phyloP scores from a whole-genome alignment of 768 basidiomycete species.

The Cytidiella melzeri region DNA sequence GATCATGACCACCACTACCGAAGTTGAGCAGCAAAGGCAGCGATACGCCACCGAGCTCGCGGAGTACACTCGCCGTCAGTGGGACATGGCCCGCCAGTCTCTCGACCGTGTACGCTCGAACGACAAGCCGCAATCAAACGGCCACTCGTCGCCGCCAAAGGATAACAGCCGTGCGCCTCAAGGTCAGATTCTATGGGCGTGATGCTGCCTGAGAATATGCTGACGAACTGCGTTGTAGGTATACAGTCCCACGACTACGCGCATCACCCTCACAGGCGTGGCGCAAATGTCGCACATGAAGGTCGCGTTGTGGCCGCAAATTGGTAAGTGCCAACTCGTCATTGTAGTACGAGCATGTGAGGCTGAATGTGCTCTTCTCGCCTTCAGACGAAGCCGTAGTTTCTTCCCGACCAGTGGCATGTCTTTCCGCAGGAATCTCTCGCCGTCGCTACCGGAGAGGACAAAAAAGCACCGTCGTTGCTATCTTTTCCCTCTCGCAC shows the following conservation, averaged over 20 bases:
- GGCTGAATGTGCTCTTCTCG: no score
- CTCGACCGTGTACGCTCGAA: constrained; percentile 14
- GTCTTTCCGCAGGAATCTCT: no score
- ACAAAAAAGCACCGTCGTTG: neutral
- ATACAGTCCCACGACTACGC: constrained; percentile 25
- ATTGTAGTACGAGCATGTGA: no score
- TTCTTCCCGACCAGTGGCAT: no score
- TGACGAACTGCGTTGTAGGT: constrained; percentile 14
- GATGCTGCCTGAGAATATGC: neutral
- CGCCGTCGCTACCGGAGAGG: neutral
- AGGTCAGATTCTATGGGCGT: constrained; percentile 12
- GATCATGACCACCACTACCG: constrained; percentile 15
- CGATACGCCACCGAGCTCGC: constrained; percentile 33
- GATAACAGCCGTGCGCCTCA: constrained; percentile 11
- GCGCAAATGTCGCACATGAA: constrained; percentile 11
- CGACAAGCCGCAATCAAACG: constrained; percentile 5
- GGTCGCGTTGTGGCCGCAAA: constrained; percentile 11
- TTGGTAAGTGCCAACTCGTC: no score
- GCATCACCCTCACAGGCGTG: constrained; percentile 15
- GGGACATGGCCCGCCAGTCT: constrained; percentile 25
- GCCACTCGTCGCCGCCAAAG: constrained; percentile 2
- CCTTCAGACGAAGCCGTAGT: no score
- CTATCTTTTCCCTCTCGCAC: neutral
- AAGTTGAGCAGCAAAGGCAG: constrained; percentile 25
- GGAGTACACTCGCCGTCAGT: constrained; percentile 34